These are phyloP conservation scores for Tinospora cordifolia DNA, from an alignment of 164 flowering plant genomes.

Conservation along the genomic window DNA sequence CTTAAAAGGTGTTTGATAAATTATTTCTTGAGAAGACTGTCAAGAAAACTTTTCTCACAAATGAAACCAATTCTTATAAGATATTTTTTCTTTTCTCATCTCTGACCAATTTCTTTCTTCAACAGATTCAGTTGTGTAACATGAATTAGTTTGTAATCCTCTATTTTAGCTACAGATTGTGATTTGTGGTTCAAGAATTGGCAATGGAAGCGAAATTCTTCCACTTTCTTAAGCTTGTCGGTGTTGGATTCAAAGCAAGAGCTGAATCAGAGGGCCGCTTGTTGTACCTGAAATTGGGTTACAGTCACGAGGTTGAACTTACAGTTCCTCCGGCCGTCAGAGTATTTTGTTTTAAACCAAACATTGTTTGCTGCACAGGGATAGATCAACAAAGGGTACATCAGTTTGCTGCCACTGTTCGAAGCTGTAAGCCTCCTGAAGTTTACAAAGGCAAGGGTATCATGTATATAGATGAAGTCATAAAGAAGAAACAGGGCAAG, in stretches of 20 bases:
- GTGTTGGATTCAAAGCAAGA: slow-evolving; percentile 85
- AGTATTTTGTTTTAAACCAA: slow-evolving; percentile 78
- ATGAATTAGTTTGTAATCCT: background rate
- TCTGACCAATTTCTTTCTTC: background rate
- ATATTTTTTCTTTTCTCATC: background rate
- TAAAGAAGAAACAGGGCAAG: slow-evolving; percentile 81
- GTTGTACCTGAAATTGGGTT: slow-evolving; percentile 71
- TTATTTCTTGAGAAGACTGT: background rate
- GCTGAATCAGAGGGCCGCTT: slow-evolving; percentile 78
- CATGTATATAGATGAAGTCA: slow-evolving; percentile 71
- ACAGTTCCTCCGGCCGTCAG: slow-evolving; percentile 89
- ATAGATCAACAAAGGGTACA: slow-evolving; percentile 68
- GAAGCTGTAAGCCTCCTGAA: slow-evolving; percentile 86
- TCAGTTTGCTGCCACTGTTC: slow-evolving; percentile 81
- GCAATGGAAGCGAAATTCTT: slow-evolving; percentile 76
- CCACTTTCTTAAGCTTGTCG: slow-evolving; percentile 75
- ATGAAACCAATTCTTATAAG: no score
- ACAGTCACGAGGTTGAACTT: slow-evolving; percentile 84
- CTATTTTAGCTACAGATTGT: background rate
- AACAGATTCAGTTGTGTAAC: background rate
- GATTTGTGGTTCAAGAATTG: background rate
- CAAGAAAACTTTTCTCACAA: no score
- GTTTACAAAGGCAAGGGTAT: slow-evolving; percentile 92
- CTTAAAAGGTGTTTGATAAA: no score
- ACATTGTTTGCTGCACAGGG: slow-evolving; percentile 72